Base-by-base conservation (phyloP, 2,329 filamentous ascomycete species). In the Trichoderma afroharzianum region DNA sequence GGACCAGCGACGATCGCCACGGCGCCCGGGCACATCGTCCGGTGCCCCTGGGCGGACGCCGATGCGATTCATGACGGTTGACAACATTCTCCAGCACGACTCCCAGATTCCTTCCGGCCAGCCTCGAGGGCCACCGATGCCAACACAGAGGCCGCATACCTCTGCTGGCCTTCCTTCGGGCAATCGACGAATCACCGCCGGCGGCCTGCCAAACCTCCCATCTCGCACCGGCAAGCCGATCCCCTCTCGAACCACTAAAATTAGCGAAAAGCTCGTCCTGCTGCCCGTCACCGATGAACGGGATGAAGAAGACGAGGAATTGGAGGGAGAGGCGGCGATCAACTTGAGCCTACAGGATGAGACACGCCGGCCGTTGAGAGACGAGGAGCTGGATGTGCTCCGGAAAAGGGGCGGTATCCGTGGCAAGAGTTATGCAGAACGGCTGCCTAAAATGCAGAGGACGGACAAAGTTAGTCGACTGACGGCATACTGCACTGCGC, bases 91-190 rank as follows among this genome's bases (percentile, higher is more conserved):
- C 6, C 94, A 97, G 80, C 93, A 97, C 83, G 92, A 94, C 72
- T 96, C 94, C 63, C 95, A 98, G 78, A 96, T 99, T 53, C 96
- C 96, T 1, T 98, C 96, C 0, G 95, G 94, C 77, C 95, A 98
- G 81, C 93, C 94, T 70, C 91, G 96, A 50, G 87, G 89, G 0
- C 92, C 93, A 1, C 91, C 90, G 6, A 83, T 85, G 33, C 81
- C 85, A 32, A 82, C 76, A 81, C 86, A 76, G 58, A 76, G 76
- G 32, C 74, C 76, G 2, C 73, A 74, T 59, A 73, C 75, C 2
- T 70, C 75, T 6, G 72, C 73, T 12, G 74, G 75, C 2, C 67
- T 68, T 18, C 47, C 71, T 2, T 28, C 75, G 0, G 74, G 73
- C 3, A 71, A 66, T 43, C 78, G 81, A n/a, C 76, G 80, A 9